Evolutionary conservation across 768 basidiomycete genomes (phyloP), one percentile per base, ranked within the genome.

Genomic region (Phlebiopsis flavidoalba): DNA sequence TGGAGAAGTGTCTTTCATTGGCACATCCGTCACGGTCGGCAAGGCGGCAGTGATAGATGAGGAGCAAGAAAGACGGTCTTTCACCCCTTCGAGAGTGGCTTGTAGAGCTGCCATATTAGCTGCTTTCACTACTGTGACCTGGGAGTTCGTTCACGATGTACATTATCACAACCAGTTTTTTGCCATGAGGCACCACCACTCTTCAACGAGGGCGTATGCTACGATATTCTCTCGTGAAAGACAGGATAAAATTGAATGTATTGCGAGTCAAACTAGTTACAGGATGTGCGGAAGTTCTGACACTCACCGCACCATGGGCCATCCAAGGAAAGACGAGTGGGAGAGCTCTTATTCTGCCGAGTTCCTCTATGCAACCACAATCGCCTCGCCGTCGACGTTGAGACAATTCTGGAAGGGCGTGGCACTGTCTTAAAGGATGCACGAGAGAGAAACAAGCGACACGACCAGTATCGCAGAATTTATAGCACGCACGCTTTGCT

Each of bases 371-470:
- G 85, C 86, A 80, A 68, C 58, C 85, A 79, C 76, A 83, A 88
- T 87, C 86, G 83, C 86, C 86, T 74, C 83, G 79, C 73, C 78
- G 79, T 66, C 67, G 75, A 73, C 83, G 61, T 58, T 24, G 50
- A 31, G 26, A 31, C 63, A 62, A 62, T 57, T 60, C 68, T 60
- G 70, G 70, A 71, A 74, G 80, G 79, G 76, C 80, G 81, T n/a
- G 86, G 86, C 80, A 88, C 86, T 88, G 86, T 88, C 86, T 87
- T 82, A 69, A 71, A 80, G 83, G 85, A 73, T 78, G 86, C 86
- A 82, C 76, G 71, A 60, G 48, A 60, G 48, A 61, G 53, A 22
- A 43, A 24, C 22, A 19, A 33, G 24, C 45, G 26, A 55, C 14
- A 37, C 36, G 37, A 43, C 35, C 17, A 15, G 37, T n/a, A n/a